These are phyloP conservation scores for Talaromyces stipitatus DNA, from an alignment of 495 filamentous ascomycete genomes.

Conservation along the genomic window DNA sequence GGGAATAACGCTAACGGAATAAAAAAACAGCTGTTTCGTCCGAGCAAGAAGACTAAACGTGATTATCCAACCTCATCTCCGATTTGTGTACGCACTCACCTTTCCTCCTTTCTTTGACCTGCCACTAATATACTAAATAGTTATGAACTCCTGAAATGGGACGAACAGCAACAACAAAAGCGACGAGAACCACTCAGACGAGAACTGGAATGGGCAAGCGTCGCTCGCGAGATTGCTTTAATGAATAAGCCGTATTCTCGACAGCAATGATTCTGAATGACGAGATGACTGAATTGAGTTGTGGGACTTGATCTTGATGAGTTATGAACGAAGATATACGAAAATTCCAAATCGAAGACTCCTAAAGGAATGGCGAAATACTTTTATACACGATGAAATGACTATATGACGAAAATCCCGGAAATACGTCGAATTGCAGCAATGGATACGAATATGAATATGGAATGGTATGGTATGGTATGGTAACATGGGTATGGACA, in stretches of 20 bases:
- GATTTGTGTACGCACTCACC: constrained; percentile 47
- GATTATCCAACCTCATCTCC: constrained; percentile 63
- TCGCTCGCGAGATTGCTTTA: constrained; percentile 81
- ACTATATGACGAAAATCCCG: neutral
- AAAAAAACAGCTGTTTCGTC: constrained; percentile 70
- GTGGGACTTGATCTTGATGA: neutral
- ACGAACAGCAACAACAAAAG: constrained; percentile 54
- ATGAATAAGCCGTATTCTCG: constrained; percentile 92
- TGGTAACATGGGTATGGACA: neutral
- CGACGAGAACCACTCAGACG: constrained; percentile 45
- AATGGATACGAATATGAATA: neutral
- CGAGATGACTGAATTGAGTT: neutral
- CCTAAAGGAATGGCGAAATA: neutral
- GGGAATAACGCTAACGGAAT: neutral
- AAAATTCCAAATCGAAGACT: neutral
- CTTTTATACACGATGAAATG: neutral
- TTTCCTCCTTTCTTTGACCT: neutral
- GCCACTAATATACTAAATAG: constrained; percentile 13
- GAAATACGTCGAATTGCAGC: neutral
- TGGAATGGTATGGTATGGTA: neutral
- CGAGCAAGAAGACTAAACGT: constrained; percentile 79
- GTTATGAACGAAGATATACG: neutral
- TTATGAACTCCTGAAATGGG: constrained; percentile 84
- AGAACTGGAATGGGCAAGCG: constrained; percentile 85
- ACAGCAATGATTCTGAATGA: constrained; percentile 4